A percentile compares a stretch with the other conserved stretches of the same genome.
Evolutionary conservation across 2,329 filamentous ascomycete species (phyloP).

Genomic region (Tolypocladium capitatum): DNA sequence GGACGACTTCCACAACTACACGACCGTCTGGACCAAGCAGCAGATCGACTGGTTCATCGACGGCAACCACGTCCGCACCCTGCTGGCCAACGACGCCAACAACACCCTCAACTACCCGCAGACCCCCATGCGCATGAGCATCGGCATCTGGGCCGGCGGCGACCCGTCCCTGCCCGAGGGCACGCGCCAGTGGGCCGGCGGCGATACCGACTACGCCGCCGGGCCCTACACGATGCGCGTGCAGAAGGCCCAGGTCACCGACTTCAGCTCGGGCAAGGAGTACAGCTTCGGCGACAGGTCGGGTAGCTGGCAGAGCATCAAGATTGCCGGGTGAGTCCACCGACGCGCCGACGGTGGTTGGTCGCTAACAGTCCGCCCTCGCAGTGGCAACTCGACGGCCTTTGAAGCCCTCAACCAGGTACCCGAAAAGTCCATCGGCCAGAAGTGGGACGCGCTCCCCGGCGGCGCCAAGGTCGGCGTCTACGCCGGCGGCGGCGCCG

Average conservation of each 20-base stretch:
- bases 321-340: constrained; percentile 38
- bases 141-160: constrained; percentile 55
- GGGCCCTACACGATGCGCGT: constrained; percentile 66
- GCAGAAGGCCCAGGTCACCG: constrained; percentile 41
- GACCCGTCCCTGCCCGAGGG: constrained; percentile 39
- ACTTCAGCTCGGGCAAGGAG: constrained; percentile 48
- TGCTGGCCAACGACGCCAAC: constrained; percentile 48
- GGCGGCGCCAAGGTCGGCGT: constrained; percentile 36
- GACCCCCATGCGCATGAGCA: constrained; percentile 57
- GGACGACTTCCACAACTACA: constrained; percentile 60
- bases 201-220: constrained; percentile 49
- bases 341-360: too few relatives aligned
- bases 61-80: constrained; percentile 47
- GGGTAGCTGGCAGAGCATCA: constrained; percentile 52
- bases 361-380: background rate
- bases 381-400: constrained; percentile 44
- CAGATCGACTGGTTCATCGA: constrained; percentile 59
- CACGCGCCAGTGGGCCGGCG: constrained; percentile 59
- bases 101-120: constrained; percentile 56
- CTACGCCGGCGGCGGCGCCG: constrained; percentile 32
- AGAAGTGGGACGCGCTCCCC: constrained; percentile 43
- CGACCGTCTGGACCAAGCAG: constrained; percentile 57
- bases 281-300: constrained; percentile 51
- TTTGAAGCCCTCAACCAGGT: constrained; percentile 26
- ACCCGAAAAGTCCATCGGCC: constrained; percentile 28